Base-by-base conservation (phyloP, 306 rosid genomes). In the Abrus pulchellus region DNA sequence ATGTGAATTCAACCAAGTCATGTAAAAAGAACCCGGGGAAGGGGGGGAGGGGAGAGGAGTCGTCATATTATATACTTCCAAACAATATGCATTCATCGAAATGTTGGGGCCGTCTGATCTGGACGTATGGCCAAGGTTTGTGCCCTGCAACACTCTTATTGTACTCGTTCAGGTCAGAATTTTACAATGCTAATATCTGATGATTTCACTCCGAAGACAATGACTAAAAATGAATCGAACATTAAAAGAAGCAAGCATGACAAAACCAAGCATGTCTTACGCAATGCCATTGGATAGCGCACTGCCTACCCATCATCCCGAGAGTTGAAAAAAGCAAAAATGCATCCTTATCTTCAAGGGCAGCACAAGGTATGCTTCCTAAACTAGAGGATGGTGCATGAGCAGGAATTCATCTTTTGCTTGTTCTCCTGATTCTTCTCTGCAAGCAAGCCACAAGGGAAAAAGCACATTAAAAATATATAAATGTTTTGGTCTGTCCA, bases 301-400 rank as follows among this genome's bases (percentile, higher is more conserved):
- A 76, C 27, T 45, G 84, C 57, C 74, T 36, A 82, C 43, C 69
- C 77, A 82, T 76, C 71, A 78, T 69, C 55, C 78, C 10, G 48
- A 60, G 45, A 38, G 72, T 59, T 57, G 44, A 52, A 45, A 45
- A 80, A 50, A 70, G 56, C 56, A 53, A 73, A 20, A 68, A 14
- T 49, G 77, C 71, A 62, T 73, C 55, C 59, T 75, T 70, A 66
- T 71, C 59, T 76, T 83, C 68, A 81, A 77, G 30, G 43, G 81
- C 81, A 78, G 62, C 75, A 80, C 72, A 27, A 38, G 36, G 59
- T 27, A 48, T 33, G 82, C 75, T 76, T 84, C 79, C 84, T 76
- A 71, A 75, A 77, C 86, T 83, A 92, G 72, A 90, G 90, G 75
- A 92, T 85, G 38, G 90, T 79, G 85, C 97, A 92, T 0, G 88